Conservation (phyloP, 805 yeast genomes). For the Nakazawaea laoshanensis region DNA sequence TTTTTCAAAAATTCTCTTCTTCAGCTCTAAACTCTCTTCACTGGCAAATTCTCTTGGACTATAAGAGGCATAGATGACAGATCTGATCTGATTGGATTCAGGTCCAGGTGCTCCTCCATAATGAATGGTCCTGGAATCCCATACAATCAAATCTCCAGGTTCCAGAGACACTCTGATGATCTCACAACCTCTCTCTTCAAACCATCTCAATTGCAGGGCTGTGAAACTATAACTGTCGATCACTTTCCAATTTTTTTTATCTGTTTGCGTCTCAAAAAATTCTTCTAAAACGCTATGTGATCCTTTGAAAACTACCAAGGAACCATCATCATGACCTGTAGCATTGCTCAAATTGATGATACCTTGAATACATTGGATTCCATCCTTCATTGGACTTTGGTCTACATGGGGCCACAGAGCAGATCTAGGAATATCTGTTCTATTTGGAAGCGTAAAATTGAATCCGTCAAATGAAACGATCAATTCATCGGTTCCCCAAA, state of each 20-base stretch:
- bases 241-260: conserved; percentile 15
- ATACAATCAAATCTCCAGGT: conserved; percentile 25
- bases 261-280: conserved; percentile 18
- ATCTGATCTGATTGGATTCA: conserved; percentile 18
- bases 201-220: conserved; percentile 19
- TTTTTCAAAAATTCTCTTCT: conserved; percentile 16
- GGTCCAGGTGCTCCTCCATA: conserved; percentile 22
- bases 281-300: conserved; percentile 16
- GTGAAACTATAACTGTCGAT: conserved; percentile 15
- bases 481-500: conserved; percentile 25
- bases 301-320: conserved; percentile 20
- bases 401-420: conserved; percentile 26
- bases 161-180: conserved; percentile 20
- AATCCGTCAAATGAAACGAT: conserved; percentile 25
- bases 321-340: conserved; percentile 22
- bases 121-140: conserved; percentile 26
- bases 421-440: conserved; percentile 11
- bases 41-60: conserved; percentile 25
- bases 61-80: conserved; percentile 21
- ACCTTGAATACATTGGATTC: conserved; percentile 24
- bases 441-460: conserved; percentile 21
- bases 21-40: conserved; percentile 15
- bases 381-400: conserved; percentile 22
- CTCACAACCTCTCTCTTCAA: conserved; percentile 19
- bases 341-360: conserved; percentile 20